Evolutionary conservation across 2,329 filamentous ascomycete genomes (phyloP).

Genomic region (Fusarium chlamydosporum): DNA sequence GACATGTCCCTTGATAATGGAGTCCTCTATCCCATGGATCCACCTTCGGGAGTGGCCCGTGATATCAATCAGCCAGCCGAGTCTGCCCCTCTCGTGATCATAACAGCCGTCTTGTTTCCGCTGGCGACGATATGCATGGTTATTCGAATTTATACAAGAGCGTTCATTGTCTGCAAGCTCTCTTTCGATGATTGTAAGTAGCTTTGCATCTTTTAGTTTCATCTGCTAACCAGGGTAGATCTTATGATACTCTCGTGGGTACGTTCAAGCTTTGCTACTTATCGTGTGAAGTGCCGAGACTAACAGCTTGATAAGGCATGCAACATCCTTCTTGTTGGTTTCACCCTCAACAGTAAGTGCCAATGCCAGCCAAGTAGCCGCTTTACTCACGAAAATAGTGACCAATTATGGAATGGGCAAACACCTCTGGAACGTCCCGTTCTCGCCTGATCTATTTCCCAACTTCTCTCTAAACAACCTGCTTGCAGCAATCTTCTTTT

Average conservation of each 20-base stretch:
- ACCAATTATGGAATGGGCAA: slow-evolving; percentile 33
- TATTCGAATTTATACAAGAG: slow-evolving; percentile 24
- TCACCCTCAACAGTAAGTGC: slow-evolving; percentile 25
- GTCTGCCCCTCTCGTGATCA: slow-evolving; percentile 8
- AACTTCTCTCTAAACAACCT: slow-evolving; percentile 25
- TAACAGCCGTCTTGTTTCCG: slow-evolving; percentile 20
- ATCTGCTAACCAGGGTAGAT: background rate
- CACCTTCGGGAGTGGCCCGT: slow-evolving; percentile 19
- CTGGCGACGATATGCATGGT: slow-evolving; percentile 23
- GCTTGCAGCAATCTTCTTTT: slow-evolving; percentile 33
- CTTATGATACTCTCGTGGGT: slow-evolving; percentile 28
- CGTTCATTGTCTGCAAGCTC: slow-evolving; percentile 8
- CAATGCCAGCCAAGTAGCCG: accelerated
- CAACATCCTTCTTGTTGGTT: slow-evolving; percentile 18
- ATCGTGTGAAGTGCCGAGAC: too few species aligned
- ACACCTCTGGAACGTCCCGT: slow-evolving; percentile 31
- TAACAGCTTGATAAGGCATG: background rate
- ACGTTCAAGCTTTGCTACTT: background rate
- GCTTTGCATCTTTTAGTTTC: accelerated
- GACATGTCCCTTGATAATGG: slow-evolving; percentile 28
- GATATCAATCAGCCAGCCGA: slow-evolving; percentile 20
- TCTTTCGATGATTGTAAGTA: slow-evolving; percentile 29
- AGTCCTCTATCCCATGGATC: slow-evolving; percentile 21
- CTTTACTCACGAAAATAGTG: slow-evolving; percentile 4
- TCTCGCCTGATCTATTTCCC: slow-evolving; percentile 21